Conservation (phyloP, 2,329 filamentous ascomycete species). For the Nemania sp. region DNA sequence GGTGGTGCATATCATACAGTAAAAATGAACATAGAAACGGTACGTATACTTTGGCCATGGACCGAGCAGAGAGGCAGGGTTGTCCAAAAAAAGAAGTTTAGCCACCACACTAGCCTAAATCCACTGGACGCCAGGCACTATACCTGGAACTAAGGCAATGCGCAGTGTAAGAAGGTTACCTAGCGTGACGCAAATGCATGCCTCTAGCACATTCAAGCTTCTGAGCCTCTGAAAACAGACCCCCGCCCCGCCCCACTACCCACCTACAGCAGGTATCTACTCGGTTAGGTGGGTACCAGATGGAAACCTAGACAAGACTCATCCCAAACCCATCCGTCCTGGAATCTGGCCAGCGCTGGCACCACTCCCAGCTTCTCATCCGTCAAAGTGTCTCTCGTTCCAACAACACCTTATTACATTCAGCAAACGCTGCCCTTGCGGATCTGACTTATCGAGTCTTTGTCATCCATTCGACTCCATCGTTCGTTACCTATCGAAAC, state of each 20-base stretch:
- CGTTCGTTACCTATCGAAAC: constrained; percentile 21
- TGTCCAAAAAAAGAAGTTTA: constrained; percentile 25
- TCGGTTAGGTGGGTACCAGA: neutral
- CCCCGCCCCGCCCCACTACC: neutral
- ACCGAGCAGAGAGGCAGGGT: constrained; percentile 12
- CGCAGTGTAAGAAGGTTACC: no score
- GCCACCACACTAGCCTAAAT: constrained; percentile 19
- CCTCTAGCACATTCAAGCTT: neutral
- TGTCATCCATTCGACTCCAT: constrained; percentile 13
- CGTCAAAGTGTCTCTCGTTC: constrained; percentile 18
- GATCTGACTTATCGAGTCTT: constrained; percentile 2
- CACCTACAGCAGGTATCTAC: neutral
- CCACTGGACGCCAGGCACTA: neutral
- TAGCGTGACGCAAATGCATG: no score
- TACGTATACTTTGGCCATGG: neutral
- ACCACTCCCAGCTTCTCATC: neutral
- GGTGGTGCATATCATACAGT: neutral
- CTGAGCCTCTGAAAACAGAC: neutral
- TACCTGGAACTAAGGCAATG: neutral
- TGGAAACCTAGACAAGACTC: neutral
- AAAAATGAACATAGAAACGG: neutral
- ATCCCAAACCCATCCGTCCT: constrained; percentile 8
- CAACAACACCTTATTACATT: neutral
- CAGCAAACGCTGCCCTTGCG: neutral
- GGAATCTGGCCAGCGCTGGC: constrained; percentile 1